Percentiles rank a stretch among this genome's conserved stretches.
Evolutionary conservation across 1,139 yeast species (phyloP).

Genomic region (Debaryomycetaceae sp.): DNA sequence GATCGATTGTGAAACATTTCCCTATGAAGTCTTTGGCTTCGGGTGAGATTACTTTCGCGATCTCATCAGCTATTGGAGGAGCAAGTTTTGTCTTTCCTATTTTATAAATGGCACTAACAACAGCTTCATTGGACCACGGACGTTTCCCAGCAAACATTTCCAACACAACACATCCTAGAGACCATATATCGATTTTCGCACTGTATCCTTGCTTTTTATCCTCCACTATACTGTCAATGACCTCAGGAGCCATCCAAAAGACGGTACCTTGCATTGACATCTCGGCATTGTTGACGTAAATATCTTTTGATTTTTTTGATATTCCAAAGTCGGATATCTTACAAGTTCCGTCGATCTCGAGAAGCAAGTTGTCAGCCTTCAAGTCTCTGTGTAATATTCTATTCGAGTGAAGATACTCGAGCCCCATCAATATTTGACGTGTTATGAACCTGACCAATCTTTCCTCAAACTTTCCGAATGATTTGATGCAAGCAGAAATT

Average conservation of each 20-base stretch:
- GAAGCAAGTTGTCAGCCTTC: conserved; percentile 87
- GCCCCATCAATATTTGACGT: conserved; percentile 76
- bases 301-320: conserved; percentile 81
- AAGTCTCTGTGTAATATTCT: conserved; percentile 94
- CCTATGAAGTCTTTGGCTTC: conserved; percentile 71
- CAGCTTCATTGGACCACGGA: conserved; percentile 81
- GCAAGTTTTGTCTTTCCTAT: conserved; percentile 75
- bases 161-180: conserved; percentile 90
- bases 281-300: conserved; percentile 86
- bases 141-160: conserved; percentile 91
- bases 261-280: conserved; percentile 99
- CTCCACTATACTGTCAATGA: conserved; percentile 72
- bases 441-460: conserved; percentile 68
- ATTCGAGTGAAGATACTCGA: conserved; percentile 77
- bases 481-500: conserved; percentile 79
- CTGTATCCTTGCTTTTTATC: conserved; percentile 89
- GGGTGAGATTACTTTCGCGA: conserved; percentile 55
- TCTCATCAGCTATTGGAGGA: conserved; percentile 93
- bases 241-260: conserved; percentile 99
- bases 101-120: conserved; percentile 73
- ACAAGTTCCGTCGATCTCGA: conserved; percentile 91
- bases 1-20: conserved; percentile 76
- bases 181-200: conserved; percentile 93
- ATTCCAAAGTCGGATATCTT: conserved; percentile 97
- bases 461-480: conserved; percentile 85